Percentiles rank a stretch among this genome's conserved stretches.
phyloP scores from a whole-genome alignment of 345 rosid genomes.

The Trapa bicornis region DNA sequence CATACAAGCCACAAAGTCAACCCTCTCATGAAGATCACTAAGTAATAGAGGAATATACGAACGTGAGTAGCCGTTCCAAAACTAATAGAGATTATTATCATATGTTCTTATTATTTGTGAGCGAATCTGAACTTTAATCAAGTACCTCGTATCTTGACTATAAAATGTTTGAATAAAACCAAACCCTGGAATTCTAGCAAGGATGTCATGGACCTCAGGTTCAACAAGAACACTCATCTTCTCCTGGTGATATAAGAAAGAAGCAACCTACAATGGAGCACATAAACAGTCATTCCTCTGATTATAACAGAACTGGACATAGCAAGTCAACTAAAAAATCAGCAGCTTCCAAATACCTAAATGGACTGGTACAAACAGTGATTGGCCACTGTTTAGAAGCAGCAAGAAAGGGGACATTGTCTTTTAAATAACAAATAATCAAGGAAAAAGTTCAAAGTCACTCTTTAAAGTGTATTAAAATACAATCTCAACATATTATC shows the following conservation, averaged over 20 bases:
- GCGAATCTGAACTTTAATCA: slow-evolving; percentile 13
- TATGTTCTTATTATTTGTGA: not conserved
- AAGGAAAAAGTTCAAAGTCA: not conserved
- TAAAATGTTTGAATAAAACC: slow-evolving; percentile 96
- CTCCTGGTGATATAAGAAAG: slow-evolving; percentile 85
- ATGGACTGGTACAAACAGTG: not conserved
- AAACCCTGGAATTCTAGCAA: slow-evolving; percentile 96
- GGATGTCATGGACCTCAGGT: slow-evolving; percentile 92
- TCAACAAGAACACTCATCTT: slow-evolving; percentile 93
- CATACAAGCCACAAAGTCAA: slow-evolving; percentile 93
- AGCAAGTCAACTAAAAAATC: not conserved
- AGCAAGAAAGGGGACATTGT: not conserved
- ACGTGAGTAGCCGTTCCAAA: slow-evolving; percentile 5
- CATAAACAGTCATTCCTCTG: not conserved
- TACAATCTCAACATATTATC: not conserved
- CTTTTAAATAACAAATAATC: not conserved
- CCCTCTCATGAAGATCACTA: slow-evolving; percentile 96
- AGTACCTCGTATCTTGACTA: slow-evolving; percentile 90
- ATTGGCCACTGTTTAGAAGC: not conserved
- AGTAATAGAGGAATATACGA: slow-evolving; percentile 11
- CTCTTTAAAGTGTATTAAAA: not conserved
- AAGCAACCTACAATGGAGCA: slow-evolving; percentile 46
- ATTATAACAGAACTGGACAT: not conserved
- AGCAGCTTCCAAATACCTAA: not conserved
- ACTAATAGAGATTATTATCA: slow-evolving; percentile 1